phyloP scores from a whole-genome alignment of 2,329 filamentous ascomycete species.

The Cercospora sesami region DNA sequence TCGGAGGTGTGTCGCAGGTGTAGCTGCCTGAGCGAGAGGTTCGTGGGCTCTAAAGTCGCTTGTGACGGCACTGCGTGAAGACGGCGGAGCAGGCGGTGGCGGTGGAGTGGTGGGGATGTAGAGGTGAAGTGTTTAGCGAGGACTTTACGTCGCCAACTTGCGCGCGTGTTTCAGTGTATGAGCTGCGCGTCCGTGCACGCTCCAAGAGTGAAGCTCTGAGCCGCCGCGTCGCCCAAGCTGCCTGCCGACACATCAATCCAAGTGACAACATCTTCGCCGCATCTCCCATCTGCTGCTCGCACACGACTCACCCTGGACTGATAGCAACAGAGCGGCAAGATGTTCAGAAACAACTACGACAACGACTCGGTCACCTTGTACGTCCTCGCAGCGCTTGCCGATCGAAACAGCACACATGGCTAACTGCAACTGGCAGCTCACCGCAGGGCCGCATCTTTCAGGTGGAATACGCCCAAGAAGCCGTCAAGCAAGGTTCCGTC shows the following conservation, averaged over 20 bases:
- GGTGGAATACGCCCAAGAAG: constrained; percentile 98
- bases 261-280: background rate
- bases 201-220: background rate
- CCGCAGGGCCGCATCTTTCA: constrained; percentile 99
- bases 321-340: constrained; percentile 40
- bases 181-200: constrained; percentile 1
- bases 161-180: background rate
- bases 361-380: constrained; percentile 99
- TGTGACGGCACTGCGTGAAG: background rate
- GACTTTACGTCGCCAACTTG: background rate
- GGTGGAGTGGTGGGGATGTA: background rate
- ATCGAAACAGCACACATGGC: constrained; percentile 4
- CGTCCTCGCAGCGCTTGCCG: constrained; percentile 40
- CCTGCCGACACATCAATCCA: constrained; percentile 3
- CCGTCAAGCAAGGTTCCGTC: constrained; percentile 97
- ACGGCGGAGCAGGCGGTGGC: background rate
- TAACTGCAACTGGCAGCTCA: constrained; percentile 61
- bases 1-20: constrained; percentile 1
- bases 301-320: background rate
- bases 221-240: constrained; percentile 3
- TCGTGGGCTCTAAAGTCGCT: too few relatives aligned
- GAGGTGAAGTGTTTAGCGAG: background rate
- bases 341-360: constrained; percentile 99
- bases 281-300: background rate
- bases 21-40: background rate